phyloP scores from a whole-genome alignment of 2,329 filamentous ascomycete species.

The Pseudogymnoascus destructans region DNA sequence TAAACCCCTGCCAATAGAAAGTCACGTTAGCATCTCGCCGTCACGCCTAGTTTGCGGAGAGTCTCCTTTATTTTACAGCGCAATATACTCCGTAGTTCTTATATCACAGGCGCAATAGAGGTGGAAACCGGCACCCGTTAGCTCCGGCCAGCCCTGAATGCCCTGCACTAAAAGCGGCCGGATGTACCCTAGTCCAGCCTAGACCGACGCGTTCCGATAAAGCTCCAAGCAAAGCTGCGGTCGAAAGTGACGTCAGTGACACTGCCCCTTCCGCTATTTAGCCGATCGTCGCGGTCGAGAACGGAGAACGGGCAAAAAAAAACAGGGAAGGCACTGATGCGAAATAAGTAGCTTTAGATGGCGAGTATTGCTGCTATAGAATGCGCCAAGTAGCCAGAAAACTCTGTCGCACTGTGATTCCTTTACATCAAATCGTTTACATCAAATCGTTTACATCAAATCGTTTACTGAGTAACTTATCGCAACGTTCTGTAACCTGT shows the following conservation, averaged over 20 bases:
- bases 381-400: neutral
- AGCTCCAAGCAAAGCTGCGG: neutral
- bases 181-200: neutral
- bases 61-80: neutral
- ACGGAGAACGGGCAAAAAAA: neutral
- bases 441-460: neutral
- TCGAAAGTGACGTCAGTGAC: neutral
- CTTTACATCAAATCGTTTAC: neutral
- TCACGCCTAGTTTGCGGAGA: neutral
- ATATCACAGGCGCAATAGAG: too few species aligned
- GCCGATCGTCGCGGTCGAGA: conserved; percentile 5
- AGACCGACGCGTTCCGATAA: neutral
- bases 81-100: neutral
- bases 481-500: neutral
- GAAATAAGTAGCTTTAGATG: neutral
- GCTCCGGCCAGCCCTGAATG: neutral
- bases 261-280: neutral
- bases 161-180: conserved; percentile 1
- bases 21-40: neutral
- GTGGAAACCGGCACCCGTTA: neutral
- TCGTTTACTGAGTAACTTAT: neutral
- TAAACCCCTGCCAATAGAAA: neutral
- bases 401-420: neutral
- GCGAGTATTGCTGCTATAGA: neutral
- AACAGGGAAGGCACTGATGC: neutral